Evolutionary conservation across 2,329 filamentous ascomycete species (phyloP).

Genomic region (Stylonectria norvegica): DNA sequence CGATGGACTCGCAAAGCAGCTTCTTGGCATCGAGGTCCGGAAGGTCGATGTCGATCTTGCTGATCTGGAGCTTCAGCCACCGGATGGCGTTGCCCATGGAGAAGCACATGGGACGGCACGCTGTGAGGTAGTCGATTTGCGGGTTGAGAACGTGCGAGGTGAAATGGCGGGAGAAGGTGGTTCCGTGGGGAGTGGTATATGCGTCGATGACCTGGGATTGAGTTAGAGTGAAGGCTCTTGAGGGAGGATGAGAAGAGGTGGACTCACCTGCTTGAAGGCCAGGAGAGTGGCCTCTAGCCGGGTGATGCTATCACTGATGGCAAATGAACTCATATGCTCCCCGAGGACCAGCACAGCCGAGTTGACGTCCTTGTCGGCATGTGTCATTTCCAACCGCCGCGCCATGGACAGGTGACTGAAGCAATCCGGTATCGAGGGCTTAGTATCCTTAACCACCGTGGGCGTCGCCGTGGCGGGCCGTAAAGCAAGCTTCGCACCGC

Average conservation of each 20-base stretch:
- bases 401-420: conserved; percentile 81
- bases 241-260: conserved; percentile 6
- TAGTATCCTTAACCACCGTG: conserved; percentile 47
- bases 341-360: conserved; percentile 81
- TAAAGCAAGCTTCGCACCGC: conserved; percentile 34
- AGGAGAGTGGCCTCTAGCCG: conserved; percentile 82
- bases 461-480: conserved; percentile 31
- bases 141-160: conserved; percentile 87
- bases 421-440: conserved; percentile 62
- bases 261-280: conserved; percentile 76
- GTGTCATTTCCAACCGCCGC: conserved; percentile 50
- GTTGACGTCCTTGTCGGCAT: conserved; percentile 75
- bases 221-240: conserved; percentile 6
- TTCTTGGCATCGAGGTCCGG: conserved; percentile 80
- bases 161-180: conserved; percentile 84
- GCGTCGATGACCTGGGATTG: conserved; percentile 72
- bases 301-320: conserved; percentile 83
- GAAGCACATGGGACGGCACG: conserved; percentile 92
- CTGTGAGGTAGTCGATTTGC: conserved; percentile 91
- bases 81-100: conserved; percentile 96
- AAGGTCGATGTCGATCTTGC: conserved; percentile 81
- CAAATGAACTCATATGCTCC: conserved; percentile 85
- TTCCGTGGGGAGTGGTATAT: conserved; percentile 85
- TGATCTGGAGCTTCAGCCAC: conserved; percentile 89
- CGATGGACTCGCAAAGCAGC: conserved; percentile 74